phyloP scores from a whole-genome alignment of 2,329 filamentous ascomycete species.

The Macrophomina phaseolina region DNA sequence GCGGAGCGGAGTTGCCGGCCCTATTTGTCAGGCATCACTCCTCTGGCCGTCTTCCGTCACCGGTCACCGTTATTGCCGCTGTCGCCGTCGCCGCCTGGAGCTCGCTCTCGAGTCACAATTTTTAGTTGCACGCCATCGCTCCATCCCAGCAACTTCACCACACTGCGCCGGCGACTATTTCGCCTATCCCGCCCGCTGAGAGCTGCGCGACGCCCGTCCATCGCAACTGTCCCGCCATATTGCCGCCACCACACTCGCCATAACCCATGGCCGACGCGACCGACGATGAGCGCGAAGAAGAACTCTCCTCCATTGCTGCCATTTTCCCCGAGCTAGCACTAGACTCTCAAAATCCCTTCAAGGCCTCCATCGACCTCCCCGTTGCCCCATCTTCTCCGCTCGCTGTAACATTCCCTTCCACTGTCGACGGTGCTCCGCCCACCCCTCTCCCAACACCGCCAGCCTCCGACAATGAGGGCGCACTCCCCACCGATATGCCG shows the following conservation, averaged over 20 bases:
- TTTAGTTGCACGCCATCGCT: neutral
- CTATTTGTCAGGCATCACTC: conserved; percentile 2
- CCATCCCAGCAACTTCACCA: neutral
- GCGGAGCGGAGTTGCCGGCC: neutral
- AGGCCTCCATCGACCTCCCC: conserved; percentile 60
- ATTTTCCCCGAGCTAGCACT: conserved; percentile 67
- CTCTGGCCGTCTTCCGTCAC: neutral
- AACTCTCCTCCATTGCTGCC: conserved; percentile 64
- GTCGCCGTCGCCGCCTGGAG: conserved; percentile 13
- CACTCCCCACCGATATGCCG: neutral
- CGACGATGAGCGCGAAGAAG: conserved; percentile 65
- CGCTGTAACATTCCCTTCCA: conserved; percentile 47
- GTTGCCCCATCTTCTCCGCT: conserved; percentile 61
- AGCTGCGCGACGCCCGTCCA: neutral
- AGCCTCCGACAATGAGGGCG: conserved; percentile 37
- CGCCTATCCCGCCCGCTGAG: neutral
- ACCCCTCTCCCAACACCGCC: conserved; percentile 47
- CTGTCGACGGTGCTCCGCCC: conserved; percentile 39
- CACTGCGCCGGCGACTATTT: neutral
- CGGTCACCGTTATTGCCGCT: conserved; percentile 9
- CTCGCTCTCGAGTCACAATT: neutral
- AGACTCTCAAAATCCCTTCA: conserved; percentile 53
- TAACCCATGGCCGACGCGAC: conserved; percentile 21
- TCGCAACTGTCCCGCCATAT: neutral
- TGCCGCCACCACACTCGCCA: neutral